A percentile compares a stretch with the other conserved stretches of the same genome.
These are phyloP conservation scores for Venturia carpophila DNA, from an alignment of 2,329 filamentous ascomycete species.

Conservation along the genomic window DNA sequence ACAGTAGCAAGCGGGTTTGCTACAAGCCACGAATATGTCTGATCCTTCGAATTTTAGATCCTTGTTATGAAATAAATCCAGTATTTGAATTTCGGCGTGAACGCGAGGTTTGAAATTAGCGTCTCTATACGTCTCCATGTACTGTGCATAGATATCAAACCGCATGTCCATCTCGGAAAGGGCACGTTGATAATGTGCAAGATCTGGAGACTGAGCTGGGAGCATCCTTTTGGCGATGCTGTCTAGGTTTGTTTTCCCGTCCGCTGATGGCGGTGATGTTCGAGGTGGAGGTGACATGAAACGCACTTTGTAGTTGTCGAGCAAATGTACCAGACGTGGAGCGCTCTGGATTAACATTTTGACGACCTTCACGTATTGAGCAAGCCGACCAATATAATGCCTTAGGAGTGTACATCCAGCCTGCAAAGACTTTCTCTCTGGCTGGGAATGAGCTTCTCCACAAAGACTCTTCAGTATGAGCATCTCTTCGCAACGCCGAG, in stretches of 20 bases:
- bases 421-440: neutral
- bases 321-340: constrained; percentile 3
- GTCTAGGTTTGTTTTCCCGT: constrained; percentile 10
- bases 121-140: neutral
- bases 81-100: constrained; percentile 12
- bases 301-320: constrained; percentile 1
- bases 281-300: neutral
- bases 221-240: constrained; percentile 9
- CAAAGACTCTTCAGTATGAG: neutral
- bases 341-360: neutral
- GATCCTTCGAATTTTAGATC: constrained; percentile 5
- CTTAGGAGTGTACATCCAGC: neutral
- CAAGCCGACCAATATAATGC: constrained; percentile 13
- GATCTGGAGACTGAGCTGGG: neutral
- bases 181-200: constrained; percentile 10
- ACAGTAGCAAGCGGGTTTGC: constrained; percentile 14
- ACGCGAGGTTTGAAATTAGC: constrained; percentile 9
- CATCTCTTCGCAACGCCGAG: constrained; percentile 10
- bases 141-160: neutral
- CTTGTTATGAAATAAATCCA: constrained; percentile 3
- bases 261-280: neutral
- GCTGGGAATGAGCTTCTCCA: constrained; percentile 1
- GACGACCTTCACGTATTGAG: neutral
- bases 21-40: constrained; percentile 7
- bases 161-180: constrained; percentile 4